phyloP scores from a whole-genome alignment of 2,329 filamentous ascomycete species.

The Aspergillus terreus region DNA sequence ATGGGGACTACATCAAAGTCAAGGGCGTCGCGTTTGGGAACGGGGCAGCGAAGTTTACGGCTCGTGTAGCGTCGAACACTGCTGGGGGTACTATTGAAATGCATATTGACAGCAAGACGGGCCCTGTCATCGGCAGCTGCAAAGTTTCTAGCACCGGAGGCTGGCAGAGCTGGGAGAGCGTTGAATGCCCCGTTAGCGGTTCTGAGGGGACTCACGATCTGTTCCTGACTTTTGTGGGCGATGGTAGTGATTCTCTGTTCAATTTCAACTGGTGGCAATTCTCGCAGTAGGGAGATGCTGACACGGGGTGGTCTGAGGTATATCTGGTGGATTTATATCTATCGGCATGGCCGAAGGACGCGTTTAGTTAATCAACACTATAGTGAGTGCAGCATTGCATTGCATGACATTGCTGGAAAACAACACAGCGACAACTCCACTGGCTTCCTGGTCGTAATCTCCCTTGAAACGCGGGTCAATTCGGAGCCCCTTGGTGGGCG shows the following conservation, averaged over 20 bases:
- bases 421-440: too few relatives aligned
- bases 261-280: neutral
- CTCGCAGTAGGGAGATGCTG: neutral
- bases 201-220: neutral
- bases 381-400: too few relatives aligned
- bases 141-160: neutral
- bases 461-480: too few relatives aligned
- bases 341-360: too few relatives aligned
- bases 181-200: neutral
- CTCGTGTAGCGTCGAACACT: neutral
- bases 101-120: neutral
- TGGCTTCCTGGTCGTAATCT: too few relatives aligned
- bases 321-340: too few relatives aligned
- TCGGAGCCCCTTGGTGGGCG: too few relatives aligned
- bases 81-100: neutral
- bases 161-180: neutral
- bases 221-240: neutral
- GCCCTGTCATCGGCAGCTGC: neutral
- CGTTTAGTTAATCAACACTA: too few relatives aligned
- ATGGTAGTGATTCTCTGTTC: neutral
- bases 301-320: too few relatives aligned
- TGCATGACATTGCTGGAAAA: too few relatives aligned
- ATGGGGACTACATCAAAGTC: conserved; percentile 4
- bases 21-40: neutral
- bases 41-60: neutral